Percentiles rank a stretch among this genome's conserved stretches.
phyloP scores from a whole-genome alignment of 768 basidiomycete genomes.

The Lactifluus hygrophoroides region DNA sequence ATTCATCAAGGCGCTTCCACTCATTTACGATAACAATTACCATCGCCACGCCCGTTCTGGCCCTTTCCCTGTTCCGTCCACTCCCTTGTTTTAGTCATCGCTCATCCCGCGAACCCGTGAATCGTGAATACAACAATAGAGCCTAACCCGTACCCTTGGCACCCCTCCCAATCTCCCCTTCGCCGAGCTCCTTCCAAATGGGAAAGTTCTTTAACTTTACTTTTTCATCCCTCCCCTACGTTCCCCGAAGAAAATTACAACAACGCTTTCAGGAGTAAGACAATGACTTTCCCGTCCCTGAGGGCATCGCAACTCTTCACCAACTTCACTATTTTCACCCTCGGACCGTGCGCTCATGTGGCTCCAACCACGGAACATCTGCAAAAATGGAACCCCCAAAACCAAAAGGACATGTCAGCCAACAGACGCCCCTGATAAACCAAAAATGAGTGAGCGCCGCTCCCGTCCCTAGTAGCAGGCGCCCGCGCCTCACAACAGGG shows the following conservation, averaged over 20 bases:
- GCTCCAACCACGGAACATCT: constrained; percentile 76
- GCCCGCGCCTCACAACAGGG: not conserved
- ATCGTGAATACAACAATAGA: not conserved
- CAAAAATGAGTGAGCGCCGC: constrained; percentile 1
- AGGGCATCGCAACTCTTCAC: not conserved
- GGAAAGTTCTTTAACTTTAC: constrained; percentile 2
- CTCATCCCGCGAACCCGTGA: constrained; percentile 1
- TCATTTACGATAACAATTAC: not conserved
- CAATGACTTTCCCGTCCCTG: not conserved
- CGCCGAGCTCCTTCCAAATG: not conserved
- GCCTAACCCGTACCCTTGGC: not conserved
- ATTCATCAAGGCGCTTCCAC: not conserved
- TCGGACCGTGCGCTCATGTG: constrained; percentile 57
- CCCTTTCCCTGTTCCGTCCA: not conserved
- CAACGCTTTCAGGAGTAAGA: not conserved
- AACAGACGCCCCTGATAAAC: not conserved
- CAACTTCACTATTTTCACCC: constrained; percentile 11
- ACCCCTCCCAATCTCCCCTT: not conserved
- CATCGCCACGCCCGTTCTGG: not conserved
- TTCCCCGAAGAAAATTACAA: not conserved
- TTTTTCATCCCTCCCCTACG: not conserved
- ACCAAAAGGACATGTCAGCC: constrained; percentile 1
- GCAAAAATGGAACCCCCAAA: not conserved
- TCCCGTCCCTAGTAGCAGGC: not conserved
- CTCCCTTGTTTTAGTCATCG: not conserved